Conservation (phyloP, 495 filamentous ascomycete genomes). For the Cenococcum geophilum region DNA sequence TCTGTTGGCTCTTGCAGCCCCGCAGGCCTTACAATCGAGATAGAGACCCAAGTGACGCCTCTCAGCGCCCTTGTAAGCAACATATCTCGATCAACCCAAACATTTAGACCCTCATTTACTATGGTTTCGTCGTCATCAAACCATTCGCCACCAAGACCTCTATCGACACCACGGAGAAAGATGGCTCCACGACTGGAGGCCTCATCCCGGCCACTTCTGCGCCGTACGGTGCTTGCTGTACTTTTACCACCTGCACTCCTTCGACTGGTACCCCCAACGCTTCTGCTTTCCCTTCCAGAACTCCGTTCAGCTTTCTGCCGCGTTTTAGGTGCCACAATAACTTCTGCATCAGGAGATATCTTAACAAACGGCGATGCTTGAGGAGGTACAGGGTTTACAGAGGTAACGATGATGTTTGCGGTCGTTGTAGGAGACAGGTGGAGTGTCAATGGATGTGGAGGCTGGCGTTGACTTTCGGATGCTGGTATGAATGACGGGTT, state of each 20-base stretch:
- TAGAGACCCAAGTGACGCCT: constrained; percentile 63
- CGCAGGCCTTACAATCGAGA: constrained; percentile 74
- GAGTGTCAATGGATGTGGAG: constrained; percentile 74
- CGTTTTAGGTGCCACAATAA: constrained; percentile 90
- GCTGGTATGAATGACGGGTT: constrained; percentile 62
- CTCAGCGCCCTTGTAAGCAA: constrained; percentile 61
- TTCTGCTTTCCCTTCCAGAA: constrained; percentile 55
- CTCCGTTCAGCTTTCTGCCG: constrained; percentile 54
- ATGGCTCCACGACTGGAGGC: constrained; percentile 30
- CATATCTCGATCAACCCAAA: constrained; percentile 79
- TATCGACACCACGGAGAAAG: constrained; percentile 66
- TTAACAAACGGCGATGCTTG: constrained; percentile 75
- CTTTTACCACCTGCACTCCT: constrained; percentile 70
- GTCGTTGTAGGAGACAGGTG: constrained; percentile 95
- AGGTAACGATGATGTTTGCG: constrained; percentile 79
- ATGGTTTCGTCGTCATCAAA: constrained; percentile 58
- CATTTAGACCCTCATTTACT: constrained; percentile 58
- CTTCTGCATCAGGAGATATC: constrained; percentile 87
- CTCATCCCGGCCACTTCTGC: constrained; percentile 43
- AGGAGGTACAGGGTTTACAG: constrained; percentile 65
- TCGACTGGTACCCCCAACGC: constrained; percentile 61
- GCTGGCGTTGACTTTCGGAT: constrained; percentile 42
- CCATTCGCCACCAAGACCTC: constrained; percentile 57
- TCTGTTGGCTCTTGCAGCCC: constrained; percentile 70
- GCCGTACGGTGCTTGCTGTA: constrained; percentile 57